Evolutionary conservation across 306 rosid genomes (phyloP).

Genomic region (Vigna unguiculata): DNA sequence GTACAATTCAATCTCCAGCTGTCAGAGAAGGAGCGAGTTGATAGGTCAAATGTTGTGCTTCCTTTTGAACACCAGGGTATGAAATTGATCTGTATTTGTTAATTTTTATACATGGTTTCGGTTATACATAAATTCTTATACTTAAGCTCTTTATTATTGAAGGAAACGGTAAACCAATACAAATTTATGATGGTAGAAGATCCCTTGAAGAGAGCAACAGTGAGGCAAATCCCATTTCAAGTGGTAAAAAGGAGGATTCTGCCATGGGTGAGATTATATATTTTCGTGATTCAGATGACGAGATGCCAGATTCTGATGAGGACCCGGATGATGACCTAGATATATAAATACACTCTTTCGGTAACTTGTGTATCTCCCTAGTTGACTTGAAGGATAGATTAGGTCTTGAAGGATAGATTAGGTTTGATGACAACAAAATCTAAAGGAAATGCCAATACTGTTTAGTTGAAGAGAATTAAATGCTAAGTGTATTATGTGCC

Average conservation of each 20-base stretch:
- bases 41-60: slow-evolving; percentile 89
- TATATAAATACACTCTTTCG: slow-evolving; percentile 53
- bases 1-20: slow-evolving; percentile 87
- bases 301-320: slow-evolving; percentile 98
- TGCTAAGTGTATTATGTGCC: not conserved
- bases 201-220: slow-evolving; percentile 56
- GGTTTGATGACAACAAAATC: slow-evolving; percentile 16
- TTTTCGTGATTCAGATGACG: slow-evolving; percentile 92
- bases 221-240: slow-evolving; percentile 49
- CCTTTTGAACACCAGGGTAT: slow-evolving; percentile 98
- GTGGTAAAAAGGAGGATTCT: slow-evolving; percentile 55
- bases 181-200: slow-evolving; percentile 90
- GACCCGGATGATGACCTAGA: slow-evolving; percentile 98
- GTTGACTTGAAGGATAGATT: slow-evolving; percentile 17
- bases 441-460: not conserved
- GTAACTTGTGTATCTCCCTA: slow-evolving; percentile 12
- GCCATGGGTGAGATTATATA: slow-evolving; percentile 87
- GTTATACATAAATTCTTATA: slow-evolving; percentile 15
- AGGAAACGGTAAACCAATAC: slow-evolving; percentile 83
- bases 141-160: slow-evolving; percentile 30
- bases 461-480: slow-evolving; percentile 22
- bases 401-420: slow-evolving; percentile 33
- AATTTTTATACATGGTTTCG: not conserved
- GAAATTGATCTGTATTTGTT: slow-evolving; percentile 29
- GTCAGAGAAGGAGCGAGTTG: slow-evolving; percentile 87